A percentile compares a stretch with the other conserved stretches of the same genome.
Conservation (phyloP, 164 flowering plant species). For the Saururus chinensis region DNA sequence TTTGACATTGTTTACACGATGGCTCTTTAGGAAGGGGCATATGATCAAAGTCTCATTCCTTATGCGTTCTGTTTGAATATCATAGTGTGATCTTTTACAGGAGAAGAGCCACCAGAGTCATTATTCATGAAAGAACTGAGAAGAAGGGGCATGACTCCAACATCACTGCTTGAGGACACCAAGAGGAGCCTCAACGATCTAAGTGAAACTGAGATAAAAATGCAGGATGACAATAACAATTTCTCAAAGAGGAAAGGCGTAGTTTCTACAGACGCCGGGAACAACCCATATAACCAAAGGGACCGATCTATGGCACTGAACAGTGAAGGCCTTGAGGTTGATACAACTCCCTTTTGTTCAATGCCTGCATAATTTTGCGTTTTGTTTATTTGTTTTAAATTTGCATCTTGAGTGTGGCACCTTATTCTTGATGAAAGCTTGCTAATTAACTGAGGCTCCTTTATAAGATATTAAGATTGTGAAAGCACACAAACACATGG, state of each 20-base stretch:
- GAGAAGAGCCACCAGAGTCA: constrained; percentile 93
- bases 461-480: neutral
- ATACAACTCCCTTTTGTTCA: neutral
- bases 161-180: constrained; percentile 74
- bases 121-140: constrained; percentile 86
- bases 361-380: neutral
- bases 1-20: too few species aligned
- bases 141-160: constrained; percentile 80
- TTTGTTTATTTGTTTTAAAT: too few species aligned
- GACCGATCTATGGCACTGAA: constrained; percentile 77
- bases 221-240: constrained; percentile 35
- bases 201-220: constrained; percentile 27
- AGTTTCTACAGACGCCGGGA: constrained; percentile 44
- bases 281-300: constrained; percentile 53
- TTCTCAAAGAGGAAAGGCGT: constrained; percentile 38
- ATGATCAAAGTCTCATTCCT: too few species aligned
- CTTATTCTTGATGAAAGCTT: neutral
- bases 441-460: neutral
- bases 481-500: too few species aligned
- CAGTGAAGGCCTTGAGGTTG: constrained; percentile 97
- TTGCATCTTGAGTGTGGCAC: neutral
- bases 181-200: constrained; percentile 25
- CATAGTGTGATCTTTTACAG: constrained; percentile 21
- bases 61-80: neutral
- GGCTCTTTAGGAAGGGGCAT: too few species aligned